phyloP scores from a whole-genome alignment of 2,329 filamentous ascomycete genomes.

The Lasiodiplodia hormozganensis region DNA sequence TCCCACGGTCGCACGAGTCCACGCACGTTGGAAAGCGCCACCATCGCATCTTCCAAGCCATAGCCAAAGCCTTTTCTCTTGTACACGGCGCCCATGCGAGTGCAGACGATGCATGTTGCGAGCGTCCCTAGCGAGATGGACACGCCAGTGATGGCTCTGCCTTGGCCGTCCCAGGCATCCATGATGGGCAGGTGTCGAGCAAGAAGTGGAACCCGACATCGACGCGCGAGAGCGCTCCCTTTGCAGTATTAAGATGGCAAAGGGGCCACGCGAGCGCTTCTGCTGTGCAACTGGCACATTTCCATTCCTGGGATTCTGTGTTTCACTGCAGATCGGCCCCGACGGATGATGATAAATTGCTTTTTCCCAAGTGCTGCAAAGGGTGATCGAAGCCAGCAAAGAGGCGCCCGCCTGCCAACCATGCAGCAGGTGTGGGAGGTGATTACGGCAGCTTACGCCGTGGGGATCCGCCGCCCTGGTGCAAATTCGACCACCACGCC shows the following conservation, averaged over 20 bases:
- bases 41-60: slow-evolving; percentile 38
- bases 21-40: slow-evolving; percentile 36
- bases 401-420: not conserved
- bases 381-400: not conserved
- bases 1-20: not conserved
- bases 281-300: slow-evolving; percentile 16
- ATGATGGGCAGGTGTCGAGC: slow-evolving; percentile 26
- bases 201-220: not conserved
- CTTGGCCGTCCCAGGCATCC: slow-evolving; percentile 35
- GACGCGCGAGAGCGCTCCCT: not conserved
- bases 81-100: slow-evolving; percentile 34
- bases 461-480: not conserved
- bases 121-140: slow-evolving; percentile 34
- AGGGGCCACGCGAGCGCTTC: slow-evolving; percentile 6
- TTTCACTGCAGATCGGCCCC: not conserved
- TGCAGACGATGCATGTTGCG: slow-evolving; percentile 33
- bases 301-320: not conserved
- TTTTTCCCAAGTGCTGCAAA: not conserved
- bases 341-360: slow-evolving; percentile 7
- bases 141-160: slow-evolving; percentile 36
- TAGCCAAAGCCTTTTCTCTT: slow-evolving; percentile 37
- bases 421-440: not conserved
- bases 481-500: not conserved
- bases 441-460: slow-evolving; percentile 1
- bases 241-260: not conserved